Percentiles rank a stretch among this genome's conserved stretches.
phyloP scores from a whole-genome alignment of 257 asterid species.

The Gentiana macrophylla region DNA sequence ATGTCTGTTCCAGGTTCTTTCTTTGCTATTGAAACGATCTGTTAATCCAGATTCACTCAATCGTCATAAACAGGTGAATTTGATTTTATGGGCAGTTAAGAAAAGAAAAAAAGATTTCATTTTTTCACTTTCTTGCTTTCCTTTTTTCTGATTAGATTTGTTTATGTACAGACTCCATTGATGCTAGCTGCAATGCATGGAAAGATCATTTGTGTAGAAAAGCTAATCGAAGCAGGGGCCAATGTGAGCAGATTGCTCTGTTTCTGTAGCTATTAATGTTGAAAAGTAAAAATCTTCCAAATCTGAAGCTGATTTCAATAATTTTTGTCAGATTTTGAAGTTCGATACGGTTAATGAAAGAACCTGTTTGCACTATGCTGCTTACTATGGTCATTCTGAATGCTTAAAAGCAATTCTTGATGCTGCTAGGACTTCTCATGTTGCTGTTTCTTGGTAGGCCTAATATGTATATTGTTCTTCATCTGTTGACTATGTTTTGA shows the following conservation, averaged over 20 bases:
- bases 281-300: too few species aligned
- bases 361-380: slow-evolving; percentile 97
- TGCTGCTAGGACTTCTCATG: slow-evolving; percentile 64
- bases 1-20: slow-evolving; percentile 43
- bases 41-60: slow-evolving; percentile 69
- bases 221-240: slow-evolving; percentile 88
- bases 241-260: slow-evolving; percentile 39
- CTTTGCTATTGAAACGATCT: slow-evolving; percentile 65
- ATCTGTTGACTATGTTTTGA: neutral
- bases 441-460: slow-evolving; percentile 82
- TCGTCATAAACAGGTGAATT: slow-evolving; percentile 70
- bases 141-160: neutral
- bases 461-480: neutral
- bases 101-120: too few species aligned
- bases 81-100: too few species aligned
- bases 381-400: slow-evolving; percentile 79
- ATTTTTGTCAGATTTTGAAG: slow-evolving; percentile 59
- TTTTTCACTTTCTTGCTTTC: neutral
- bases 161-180: slow-evolving; percentile 66
- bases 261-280: neutral
- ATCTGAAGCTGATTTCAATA: slow-evolving; percentile 9
- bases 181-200: slow-evolving; percentile 99
- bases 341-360: slow-evolving; percentile 81
- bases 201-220: slow-evolving; percentile 67
- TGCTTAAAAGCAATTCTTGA: slow-evolving; percentile 71